Evolutionary conservation across 2,329 filamentous ascomycete genomes (phyloP).

Genomic region (Clarireedia homoeocarpa): DNA sequence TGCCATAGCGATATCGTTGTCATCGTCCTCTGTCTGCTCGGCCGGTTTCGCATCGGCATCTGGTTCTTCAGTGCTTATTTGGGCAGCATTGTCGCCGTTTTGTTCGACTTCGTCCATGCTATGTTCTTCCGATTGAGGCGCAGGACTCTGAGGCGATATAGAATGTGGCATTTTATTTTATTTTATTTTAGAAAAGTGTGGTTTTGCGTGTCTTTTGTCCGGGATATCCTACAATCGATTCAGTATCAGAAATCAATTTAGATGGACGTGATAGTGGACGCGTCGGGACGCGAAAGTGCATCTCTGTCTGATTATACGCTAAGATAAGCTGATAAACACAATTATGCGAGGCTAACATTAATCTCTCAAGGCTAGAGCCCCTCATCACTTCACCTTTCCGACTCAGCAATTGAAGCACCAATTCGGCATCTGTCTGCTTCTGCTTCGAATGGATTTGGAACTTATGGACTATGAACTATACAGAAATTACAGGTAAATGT

Average conservation of each 20-base stretch:
- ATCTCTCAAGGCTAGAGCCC: not conserved
- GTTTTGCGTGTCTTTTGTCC: not conserved
- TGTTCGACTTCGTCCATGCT: slow-evolving; percentile 29
- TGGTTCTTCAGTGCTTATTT: slow-evolving; percentile 5
- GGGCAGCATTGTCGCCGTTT: slow-evolving; percentile 22
- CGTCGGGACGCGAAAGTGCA: slow-evolving; percentile 1
- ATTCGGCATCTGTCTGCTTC: not conserved
- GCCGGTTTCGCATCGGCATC: slow-evolving; percentile 3
- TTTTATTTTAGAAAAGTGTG: not conserved
- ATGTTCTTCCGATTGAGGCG: slow-evolving; percentile 28
- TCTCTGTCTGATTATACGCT: not conserved
- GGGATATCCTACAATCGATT: not conserved
- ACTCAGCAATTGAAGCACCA: no score
- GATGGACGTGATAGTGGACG: not conserved
- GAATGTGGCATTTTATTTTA: slow-evolving; percentile 39
- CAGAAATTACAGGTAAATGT: no score
- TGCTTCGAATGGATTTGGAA: not conserved
- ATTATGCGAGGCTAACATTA: not conserved
- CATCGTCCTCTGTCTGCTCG: slow-evolving; percentile 11
- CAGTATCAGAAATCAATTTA: slow-evolving; percentile 7
- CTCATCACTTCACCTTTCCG: no score
- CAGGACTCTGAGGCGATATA: slow-evolving; percentile 27
- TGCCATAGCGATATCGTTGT: slow-evolving; percentile 25
- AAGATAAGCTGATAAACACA: slow-evolving; percentile 9
- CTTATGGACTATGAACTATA: no score